Base-by-base conservation (phyloP, 179 eudicot genomes). In the Patellifolia procumbens region DNA sequence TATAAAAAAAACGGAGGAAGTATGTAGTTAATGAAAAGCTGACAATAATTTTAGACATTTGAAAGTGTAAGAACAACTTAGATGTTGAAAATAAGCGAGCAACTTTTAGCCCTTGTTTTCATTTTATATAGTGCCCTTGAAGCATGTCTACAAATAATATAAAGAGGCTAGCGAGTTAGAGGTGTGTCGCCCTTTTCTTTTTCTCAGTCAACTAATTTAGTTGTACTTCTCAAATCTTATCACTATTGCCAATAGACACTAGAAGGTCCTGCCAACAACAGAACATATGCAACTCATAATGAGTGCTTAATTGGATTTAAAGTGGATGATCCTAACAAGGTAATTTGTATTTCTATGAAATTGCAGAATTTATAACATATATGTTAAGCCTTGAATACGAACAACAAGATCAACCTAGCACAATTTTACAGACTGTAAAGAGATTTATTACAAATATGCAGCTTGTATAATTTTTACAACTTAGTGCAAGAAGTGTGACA, bases 251-350 rank as follows among this genome's bases (percentile, higher is more conserved):
- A 61, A 73, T 91, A 95, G 99, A 95, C 97, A 48, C 91, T 95
- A 45, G 85, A 90, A 77, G 97, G 93, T 91, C 89, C 97, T 17
- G 45, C 89, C 71, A 93, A 86, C n/a, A n/a, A n/a, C 79, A 93
- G 85, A 85, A 89, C 86, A 24, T 95, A 93, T 79, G 73, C 88
- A 53, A 95, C 93, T 24, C 99, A 93, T 70, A 93, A 95, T 79
- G 97, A 95, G 82, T 95, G 99, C 86, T 95, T 97, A 62, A 95
- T 95, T 73, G 99, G 93, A 82, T 95, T 95, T 86, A 97, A 95
- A 88, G 99, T 95, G 81, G 99, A 95, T 87, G 99, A 97, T 46
- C 99, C 99, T 58, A 93, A 95, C 82, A 95, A 93, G 97, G 99
- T 93, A 84, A 83, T 45, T 8, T 68, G 59, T 35, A 13, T 69